These are phyloP conservation scores for Adansonia rubrostipa DNA, from an alignment of 441 rosid species.

Conservation along the genomic window DNA sequence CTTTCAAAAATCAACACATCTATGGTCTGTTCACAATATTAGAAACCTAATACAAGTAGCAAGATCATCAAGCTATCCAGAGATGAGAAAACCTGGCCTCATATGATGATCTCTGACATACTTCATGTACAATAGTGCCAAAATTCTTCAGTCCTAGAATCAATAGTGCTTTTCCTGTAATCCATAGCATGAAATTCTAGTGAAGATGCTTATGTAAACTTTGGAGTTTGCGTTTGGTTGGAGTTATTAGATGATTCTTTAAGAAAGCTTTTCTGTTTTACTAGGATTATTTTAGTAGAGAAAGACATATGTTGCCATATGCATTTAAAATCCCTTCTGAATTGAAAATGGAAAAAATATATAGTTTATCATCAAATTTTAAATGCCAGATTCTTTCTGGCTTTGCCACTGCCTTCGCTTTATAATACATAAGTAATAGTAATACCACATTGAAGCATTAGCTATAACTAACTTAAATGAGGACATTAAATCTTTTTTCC, in stretches of 20 bases:
- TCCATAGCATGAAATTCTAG: background rate
- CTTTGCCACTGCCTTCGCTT: background rate
- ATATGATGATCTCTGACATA: background rate
- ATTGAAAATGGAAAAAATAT: background rate
- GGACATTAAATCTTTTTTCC: background rate
- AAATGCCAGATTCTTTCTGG: background rate
- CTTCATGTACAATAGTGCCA: background rate
- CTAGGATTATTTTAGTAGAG: background rate
- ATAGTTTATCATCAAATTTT: background rate
- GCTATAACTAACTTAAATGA: background rate
- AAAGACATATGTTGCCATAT: background rate
- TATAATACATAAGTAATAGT: background rate
- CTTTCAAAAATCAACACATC: background rate
- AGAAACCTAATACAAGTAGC: background rate
- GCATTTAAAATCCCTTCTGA: background rate
- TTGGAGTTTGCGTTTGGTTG: background rate
- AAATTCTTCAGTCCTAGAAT: background rate
- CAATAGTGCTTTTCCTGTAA: background rate
- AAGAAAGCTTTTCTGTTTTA: slow-evolving; percentile 1
- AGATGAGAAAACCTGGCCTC: background rate
- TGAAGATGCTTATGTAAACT: background rate
- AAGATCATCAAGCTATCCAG: background rate
- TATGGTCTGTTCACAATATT: background rate
- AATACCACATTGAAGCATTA: background rate
- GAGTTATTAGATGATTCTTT: slow-evolving; percentile 7